Evolutionary conservation across 2,329 filamentous ascomycete genomes (phyloP).

Genomic region (Claviceps quebecensis): DNA sequence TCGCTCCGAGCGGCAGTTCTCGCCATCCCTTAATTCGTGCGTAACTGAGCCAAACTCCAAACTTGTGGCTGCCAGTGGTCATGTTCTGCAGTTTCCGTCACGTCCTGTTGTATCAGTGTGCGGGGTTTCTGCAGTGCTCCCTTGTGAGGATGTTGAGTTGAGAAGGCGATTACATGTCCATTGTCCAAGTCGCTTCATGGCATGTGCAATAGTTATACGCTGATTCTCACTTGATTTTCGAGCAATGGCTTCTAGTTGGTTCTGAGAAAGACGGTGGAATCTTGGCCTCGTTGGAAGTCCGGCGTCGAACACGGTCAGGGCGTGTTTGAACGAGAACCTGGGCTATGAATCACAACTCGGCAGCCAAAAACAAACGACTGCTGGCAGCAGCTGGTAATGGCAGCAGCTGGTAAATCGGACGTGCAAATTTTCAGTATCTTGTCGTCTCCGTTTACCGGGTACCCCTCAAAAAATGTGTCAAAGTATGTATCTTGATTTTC

Average conservation of each 20-base stretch:
- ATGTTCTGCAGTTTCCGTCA: background rate
- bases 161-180: background rate
- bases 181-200: background rate
- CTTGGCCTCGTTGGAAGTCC: too few species aligned
- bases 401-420: background rate
- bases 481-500: too few species aligned
- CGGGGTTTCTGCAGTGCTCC: background rate
- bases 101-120: background rate
- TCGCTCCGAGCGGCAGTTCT: background rate
- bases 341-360: background rate
- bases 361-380: background rate
- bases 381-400: background rate
- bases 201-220: background rate
- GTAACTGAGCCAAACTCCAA: background rate
- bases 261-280: too few species aligned
- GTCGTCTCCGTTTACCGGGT: too few species aligned
- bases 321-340: background rate
- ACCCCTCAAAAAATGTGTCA: too few species aligned
- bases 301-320: too few species aligned
- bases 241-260: too few species aligned
- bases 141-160: background rate
- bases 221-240: background rate
- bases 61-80: background rate
- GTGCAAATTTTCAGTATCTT: background rate
- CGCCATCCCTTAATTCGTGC: background rate